Evolutionary conservation across 2,329 filamentous ascomycete genomes (phyloP), one percentile per base, ranked within the genome.

Genomic region (Sarocladium kiliense): DNA sequence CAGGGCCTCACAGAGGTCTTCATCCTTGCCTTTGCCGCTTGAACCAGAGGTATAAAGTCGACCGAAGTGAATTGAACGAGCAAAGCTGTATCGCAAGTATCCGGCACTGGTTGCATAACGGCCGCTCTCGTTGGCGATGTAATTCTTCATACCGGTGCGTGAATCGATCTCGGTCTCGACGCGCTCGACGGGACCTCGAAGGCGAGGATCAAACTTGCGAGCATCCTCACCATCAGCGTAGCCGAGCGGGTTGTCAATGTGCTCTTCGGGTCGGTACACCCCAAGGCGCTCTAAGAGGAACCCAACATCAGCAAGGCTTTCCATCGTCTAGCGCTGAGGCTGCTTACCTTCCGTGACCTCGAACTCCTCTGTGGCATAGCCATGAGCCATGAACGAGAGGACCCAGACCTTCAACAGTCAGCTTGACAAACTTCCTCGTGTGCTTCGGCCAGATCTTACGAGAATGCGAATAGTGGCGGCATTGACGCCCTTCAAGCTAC

Each of bases 61-160:
- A 14, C 89, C 89, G 62, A 82, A 91, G 70, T 93, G 89, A 59
- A 93, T 88, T 66, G 86, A 83, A 57, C 88, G 82, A 14, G 79
- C 78, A 58, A 94, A 77, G 63, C 88, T 91, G 71, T 84, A 89
- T 62, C 86, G 85, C 57, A 96, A 79, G 65, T 93, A 97, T 37
- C 89, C 92, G 7, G 89, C 77, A 59, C 91, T 96, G 19, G 94
- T 99, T 1, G 92, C 90, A 89, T 92, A 97, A 39, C 83, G 81
- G 3, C 91, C 90, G 14, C 74, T 77, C 68, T 97, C 93, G 65
- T 97, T 97, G 58, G 93, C 86, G 62, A 99, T 97, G 70, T 99
- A 99, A 69, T 97, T 97, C 73, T 97, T 99, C 93, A 99, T 96
- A n/a, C 92, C 92, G 1, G 89, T 94, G 5, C 80, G 74, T 32